Conservation (phyloP, 148 eudicot genomes). For the Chenopodium quinoa region DNA sequence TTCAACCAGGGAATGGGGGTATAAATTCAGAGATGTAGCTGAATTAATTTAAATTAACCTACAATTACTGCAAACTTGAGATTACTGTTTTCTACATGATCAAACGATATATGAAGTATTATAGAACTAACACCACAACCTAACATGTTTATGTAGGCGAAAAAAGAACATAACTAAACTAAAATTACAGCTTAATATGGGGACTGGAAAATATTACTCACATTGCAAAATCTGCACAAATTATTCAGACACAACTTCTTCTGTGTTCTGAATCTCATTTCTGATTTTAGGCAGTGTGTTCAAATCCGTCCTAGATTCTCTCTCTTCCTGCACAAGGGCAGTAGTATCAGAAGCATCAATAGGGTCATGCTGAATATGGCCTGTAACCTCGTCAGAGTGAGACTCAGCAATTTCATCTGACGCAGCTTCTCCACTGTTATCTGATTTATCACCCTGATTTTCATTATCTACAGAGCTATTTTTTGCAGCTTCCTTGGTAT, state of each 20-base stretch:
- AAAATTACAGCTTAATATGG: conserved; percentile 7
- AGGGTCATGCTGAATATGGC: conserved; percentile 38
- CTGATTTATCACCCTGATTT: conserved; percentile 27
- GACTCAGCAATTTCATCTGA: conserved; percentile 37
- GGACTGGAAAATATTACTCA: conserved; percentile 1
- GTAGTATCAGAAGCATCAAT: conserved; percentile 51
- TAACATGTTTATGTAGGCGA: conserved; percentile 9
- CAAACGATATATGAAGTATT: conserved; percentile 11
- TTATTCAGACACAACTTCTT: conserved; percentile 58
- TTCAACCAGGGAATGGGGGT: neutral
- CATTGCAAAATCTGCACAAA: neutral
- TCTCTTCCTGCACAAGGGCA: conserved; percentile 43
- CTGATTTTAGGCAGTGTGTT: conserved; percentile 61
- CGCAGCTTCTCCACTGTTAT: conserved; percentile 27
- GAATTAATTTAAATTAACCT: neutral
- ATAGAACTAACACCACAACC: conserved; percentile 21
- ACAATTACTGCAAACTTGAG: conserved; percentile 20
- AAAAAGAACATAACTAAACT: conserved; percentile 5
- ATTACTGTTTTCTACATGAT: conserved; percentile 12
- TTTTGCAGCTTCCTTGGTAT: conserved; percentile 17
- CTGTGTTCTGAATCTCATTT: conserved; percentile 51
- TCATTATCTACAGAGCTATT: conserved; percentile 11
- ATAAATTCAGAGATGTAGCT: neutral
- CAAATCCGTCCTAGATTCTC: conserved; percentile 43
- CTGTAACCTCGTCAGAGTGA: conserved; percentile 33